These are phyloP conservation scores for Furcasterigmium sp. DNA, from an alignment of 2,329 filamentous ascomycete species.

Conservation along the genomic window DNA sequence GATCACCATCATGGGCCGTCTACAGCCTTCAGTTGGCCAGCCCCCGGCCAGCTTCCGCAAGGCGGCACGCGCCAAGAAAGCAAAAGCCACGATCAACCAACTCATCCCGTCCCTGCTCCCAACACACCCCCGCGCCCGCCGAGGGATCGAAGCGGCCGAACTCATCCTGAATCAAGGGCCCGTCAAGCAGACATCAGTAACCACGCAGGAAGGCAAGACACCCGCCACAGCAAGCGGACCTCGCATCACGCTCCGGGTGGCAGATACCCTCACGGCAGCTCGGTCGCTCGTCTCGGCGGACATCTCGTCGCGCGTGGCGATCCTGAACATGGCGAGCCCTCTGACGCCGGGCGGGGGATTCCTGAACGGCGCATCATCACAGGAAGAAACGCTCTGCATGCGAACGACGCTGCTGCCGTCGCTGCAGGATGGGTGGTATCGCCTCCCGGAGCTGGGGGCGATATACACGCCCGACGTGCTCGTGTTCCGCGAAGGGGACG, in stretches of 20 bases:
- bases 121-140: conserved; percentile 48
- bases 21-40: conserved; percentile 9
- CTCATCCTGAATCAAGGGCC: conserved; percentile 31
- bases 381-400: conserved; percentile 58
- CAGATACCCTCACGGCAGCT: conserved; percentile 51
- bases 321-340: conserved; percentile 62
- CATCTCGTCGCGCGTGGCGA: conserved; percentile 31
- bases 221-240: conserved; percentile 10
- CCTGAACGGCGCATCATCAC: conserved; percentile 51
- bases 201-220: neutral
- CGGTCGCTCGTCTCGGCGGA: conserved; percentile 20
- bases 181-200: neutral
- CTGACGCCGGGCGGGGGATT: conserved; percentile 57
- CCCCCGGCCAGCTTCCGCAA: conserved; percentile 10
- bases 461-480: conserved; percentile 54
- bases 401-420: conserved; percentile 56
- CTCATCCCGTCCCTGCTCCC: conserved; percentile 51
- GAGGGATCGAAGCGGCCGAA: conserved; percentile 46
- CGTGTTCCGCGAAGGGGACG: conserved; percentile 43
- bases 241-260: conserved; percentile 37
- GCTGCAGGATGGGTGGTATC: conserved; percentile 52
- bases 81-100: conserved; percentile 53
- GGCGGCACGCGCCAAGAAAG: conserved; percentile 45
- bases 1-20: conserved; percentile 8
- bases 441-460: conserved; percentile 51